These are phyloP conservation scores for Corymbia citriodora DNA, from an alignment of 441 rosid species.

Conservation along the genomic window DNA sequence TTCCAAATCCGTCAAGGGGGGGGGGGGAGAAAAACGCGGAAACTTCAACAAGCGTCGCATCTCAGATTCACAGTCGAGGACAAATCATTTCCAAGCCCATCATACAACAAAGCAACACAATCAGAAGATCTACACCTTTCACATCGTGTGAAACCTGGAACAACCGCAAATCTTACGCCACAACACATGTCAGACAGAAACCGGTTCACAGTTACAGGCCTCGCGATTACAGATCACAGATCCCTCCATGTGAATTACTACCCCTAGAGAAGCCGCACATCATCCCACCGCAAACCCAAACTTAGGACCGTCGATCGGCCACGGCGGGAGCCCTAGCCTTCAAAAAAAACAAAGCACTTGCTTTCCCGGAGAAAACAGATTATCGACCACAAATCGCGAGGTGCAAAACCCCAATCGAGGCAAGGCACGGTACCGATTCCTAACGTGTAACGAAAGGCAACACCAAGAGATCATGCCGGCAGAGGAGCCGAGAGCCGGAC, in stretches of 20 bases:
- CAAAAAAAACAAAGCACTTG: background rate
- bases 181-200: background rate
- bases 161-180: background rate
- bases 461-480: background rate
- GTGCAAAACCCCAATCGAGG: background rate
- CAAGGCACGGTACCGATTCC: background rate
- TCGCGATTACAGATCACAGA: background rate
- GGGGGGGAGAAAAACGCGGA: background rate
- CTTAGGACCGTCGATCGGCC: background rate
- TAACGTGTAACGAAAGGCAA: background rate
- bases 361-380: background rate
- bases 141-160: background rate
- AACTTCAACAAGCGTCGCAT: background rate
- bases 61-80: background rate
- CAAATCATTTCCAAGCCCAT: background rate
- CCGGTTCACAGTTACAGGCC: background rate
- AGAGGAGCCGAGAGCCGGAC: background rate
- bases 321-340: background rate
- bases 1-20: background rate
- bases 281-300: background rate
- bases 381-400: background rate
- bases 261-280: background rate
- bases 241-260: background rate
- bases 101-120: background rate
- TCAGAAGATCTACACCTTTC: background rate